Evolutionary conservation across 257 asterid genomes (phyloP).

Genomic region (Fraxinus americana): DNA sequence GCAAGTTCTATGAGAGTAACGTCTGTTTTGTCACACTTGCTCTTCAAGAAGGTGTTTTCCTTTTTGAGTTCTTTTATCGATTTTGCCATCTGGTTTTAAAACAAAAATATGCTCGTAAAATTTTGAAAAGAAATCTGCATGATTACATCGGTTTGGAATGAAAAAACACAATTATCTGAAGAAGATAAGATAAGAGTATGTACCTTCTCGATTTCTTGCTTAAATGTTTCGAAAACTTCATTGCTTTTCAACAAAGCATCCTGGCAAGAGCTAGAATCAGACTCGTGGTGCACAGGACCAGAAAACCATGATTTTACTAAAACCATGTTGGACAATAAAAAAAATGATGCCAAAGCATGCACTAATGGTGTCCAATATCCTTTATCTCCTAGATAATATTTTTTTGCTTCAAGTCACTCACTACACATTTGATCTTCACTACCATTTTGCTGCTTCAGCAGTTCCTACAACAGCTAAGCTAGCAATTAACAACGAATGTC

Average conservation of each 20-base stretch:
- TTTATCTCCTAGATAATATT: neutral
- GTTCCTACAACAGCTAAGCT: neutral
- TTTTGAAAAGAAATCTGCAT: neutral
- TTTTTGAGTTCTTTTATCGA: constrained; percentile 86
- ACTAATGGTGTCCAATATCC: neutral
- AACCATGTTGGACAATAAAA: neutral
- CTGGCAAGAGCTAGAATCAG: constrained; percentile 41
- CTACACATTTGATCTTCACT: neutral
- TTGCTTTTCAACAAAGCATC: constrained; percentile 97
- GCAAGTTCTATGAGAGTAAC: constrained; percentile 86
- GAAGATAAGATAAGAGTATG: constrained; percentile 4
- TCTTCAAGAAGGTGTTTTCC: constrained; percentile 81
- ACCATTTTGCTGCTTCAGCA: neutral
- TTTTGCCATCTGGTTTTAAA: constrained; percentile 75
- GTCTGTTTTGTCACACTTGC: constrained; percentile 81
- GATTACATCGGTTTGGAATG: neutral
- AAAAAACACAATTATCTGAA: neutral
- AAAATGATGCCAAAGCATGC: neutral
- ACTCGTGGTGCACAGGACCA: neutral
- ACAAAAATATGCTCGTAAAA: neutral
- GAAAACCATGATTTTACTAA: neutral
- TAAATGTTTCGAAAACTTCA: constrained; percentile 91
- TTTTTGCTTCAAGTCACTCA: neutral
- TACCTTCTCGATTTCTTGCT: constrained; percentile 97
- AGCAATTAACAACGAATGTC: constrained; percentile 8